These are phyloP conservation scores for Dendrobium chrysotoxum DNA, from an alignment of 106 monocot genomes.

Conservation along the genomic window DNA sequence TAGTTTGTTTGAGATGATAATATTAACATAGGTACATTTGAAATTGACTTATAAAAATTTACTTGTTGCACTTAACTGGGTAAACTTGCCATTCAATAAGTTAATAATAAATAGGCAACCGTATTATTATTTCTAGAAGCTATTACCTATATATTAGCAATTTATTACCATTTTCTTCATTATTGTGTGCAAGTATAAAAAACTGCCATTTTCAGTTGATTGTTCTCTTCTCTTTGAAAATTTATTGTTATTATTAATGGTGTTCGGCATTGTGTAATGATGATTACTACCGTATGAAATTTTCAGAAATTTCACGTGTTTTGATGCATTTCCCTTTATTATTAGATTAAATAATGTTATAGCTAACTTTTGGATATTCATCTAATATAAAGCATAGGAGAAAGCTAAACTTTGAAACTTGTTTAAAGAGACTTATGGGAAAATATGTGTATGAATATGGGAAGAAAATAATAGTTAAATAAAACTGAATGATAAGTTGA, in stretches of 20 bases:
- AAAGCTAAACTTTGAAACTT: not conserved
- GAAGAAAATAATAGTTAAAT: not conserved
- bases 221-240: not conserved
- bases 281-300: not conserved
- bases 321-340: no score
- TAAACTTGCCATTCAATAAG: no score
- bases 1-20: no score
- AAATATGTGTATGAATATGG: not conserved
- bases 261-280: not conserved
- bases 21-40: no score
- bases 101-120: no score
- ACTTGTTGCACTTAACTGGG: not conserved
- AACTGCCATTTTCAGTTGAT: not conserved
- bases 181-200: not conserved
- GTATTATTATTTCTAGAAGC: not conserved
- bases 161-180: not conserved
- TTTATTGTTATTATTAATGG: not conserved
- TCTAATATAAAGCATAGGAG: not conserved
- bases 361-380: not conserved
- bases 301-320: not conserved
- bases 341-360: not conserved
- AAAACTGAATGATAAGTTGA: not conserved
- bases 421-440: not conserved
- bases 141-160: not conserved
- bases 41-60: not conserved